These are phyloP conservation scores for Brachypodium distachyon DNA, from an alignment of 202 grass and related monocot genomes.

Conservation along the genomic window DNA sequence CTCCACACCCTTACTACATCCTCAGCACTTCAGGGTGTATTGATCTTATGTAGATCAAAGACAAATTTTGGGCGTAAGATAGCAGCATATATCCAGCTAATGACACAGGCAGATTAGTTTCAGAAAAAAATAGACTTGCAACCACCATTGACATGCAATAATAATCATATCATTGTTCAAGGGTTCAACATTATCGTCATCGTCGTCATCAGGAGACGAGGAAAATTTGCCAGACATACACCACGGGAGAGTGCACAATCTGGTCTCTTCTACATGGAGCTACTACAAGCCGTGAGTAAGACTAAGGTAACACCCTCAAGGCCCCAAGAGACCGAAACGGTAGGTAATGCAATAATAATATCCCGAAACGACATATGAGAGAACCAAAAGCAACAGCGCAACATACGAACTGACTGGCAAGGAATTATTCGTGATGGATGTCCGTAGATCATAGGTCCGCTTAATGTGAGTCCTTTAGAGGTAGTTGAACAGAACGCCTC, in stretches of 20 bases:
- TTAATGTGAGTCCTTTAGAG: conserved; percentile 26
- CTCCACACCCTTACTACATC: too few species aligned
- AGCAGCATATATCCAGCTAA: not conserved
- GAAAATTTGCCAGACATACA: conserved; percentile 35
- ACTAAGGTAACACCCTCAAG: conserved; percentile 35
- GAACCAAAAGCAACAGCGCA: conserved; percentile 23
- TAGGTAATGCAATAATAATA: conserved; percentile 27
- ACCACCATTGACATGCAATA: conserved; percentile 21
- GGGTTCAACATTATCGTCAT: conserved; percentile 45
- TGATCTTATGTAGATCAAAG: not conserved
- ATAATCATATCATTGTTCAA: conserved; percentile 40
- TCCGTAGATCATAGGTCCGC: conserved; percentile 18
- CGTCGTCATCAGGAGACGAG: conserved; percentile 29
- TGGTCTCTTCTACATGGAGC: conserved; percentile 36
- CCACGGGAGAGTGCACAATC: conserved; percentile 4
- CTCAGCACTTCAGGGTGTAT: not conserved
- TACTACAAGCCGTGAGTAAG: conserved; percentile 37
- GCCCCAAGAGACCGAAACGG: conserved; percentile 16
- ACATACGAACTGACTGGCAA: not conserved
- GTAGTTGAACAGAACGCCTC: conserved; percentile 77
- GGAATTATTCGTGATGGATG: conserved; percentile 40
- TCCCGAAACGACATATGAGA: conserved; percentile 35
- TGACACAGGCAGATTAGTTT: not conserved
- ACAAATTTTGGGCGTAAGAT: not conserved
- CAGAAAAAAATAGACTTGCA: not conserved